Conservation (phyloP, 768 basidiomycete genomes). For the Exidia glandulosa region DNA sequence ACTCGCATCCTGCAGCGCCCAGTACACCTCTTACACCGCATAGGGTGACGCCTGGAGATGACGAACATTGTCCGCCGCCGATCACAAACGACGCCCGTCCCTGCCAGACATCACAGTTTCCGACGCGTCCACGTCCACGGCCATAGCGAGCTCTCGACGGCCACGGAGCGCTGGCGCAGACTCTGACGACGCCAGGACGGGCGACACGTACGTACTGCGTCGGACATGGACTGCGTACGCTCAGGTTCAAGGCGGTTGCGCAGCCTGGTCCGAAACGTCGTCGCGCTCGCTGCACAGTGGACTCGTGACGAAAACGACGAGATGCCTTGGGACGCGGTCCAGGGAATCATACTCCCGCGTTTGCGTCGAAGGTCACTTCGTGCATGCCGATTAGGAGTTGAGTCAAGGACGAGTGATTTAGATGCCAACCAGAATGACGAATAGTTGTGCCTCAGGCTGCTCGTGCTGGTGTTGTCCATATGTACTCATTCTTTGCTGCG, state of each 20-base stretch:
- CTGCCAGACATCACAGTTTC: neutral
- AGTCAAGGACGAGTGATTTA: too few relatives aligned
- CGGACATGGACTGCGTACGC: conserved; percentile 20
- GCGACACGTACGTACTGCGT: neutral
- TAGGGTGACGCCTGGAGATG: neutral
- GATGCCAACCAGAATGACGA: too few relatives aligned
- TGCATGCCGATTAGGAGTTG: too few relatives aligned
- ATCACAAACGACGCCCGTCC: neutral
- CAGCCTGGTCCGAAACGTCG: conserved; percentile 52
- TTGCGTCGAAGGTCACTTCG: too few relatives aligned
- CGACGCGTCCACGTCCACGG: too few relatives aligned
- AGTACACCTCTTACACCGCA: neutral
- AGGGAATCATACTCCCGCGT: too few relatives aligned
- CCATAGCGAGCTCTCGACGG: neutral
- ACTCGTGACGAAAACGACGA: too few relatives aligned
- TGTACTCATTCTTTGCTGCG: too few relatives aligned
- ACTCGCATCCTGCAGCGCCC: neutral
- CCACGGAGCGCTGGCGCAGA: neutral
- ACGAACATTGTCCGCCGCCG: neutral
- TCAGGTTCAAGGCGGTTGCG: conserved; percentile 64
- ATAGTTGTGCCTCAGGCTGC: too few relatives aligned
- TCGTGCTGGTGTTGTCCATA: too few relatives aligned
- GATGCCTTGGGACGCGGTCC: too few relatives aligned
- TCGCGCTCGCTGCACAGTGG: conserved; percentile 8
- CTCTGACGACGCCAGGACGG: neutral